A percentile compares a stretch with the other conserved stretches of the same genome.
phyloP scores from a whole-genome alignment of 495 filamentous ascomycete species.

The Penicillium maclennaniae region DNA sequence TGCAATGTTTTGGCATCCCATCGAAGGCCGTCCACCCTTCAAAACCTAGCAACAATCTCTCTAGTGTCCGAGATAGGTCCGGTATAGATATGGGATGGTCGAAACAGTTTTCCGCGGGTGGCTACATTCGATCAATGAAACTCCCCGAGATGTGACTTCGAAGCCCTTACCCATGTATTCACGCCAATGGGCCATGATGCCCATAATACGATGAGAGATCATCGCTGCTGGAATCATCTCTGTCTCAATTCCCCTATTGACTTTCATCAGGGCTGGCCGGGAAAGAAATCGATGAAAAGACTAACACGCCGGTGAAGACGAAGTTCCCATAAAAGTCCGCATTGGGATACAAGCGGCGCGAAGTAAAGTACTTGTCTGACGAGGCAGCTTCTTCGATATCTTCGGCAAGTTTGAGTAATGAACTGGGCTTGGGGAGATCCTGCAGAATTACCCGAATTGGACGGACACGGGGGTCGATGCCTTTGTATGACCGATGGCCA shows the following conservation, averaged over 20 bases:
- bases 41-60: constrained; percentile 11
- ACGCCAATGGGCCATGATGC: constrained; percentile 44
- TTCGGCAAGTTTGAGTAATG: constrained; percentile 47
- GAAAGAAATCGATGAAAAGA: neutral
- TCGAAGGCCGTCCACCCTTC: neutral
- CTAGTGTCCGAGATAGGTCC: constrained; percentile 5
- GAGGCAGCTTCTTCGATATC: constrained; percentile 47
- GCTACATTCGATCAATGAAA: constrained; percentile 16
- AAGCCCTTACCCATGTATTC: constrained; percentile 34
- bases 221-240: constrained; percentile 38
- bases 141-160: constrained; percentile 3
- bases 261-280: neutral
- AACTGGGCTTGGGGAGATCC: constrained; percentile 36
- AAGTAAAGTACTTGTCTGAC: constrained; percentile 49
- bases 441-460: constrained; percentile 46
- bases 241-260: constrained; percentile 28
- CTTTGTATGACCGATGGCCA: constrained; percentile 56
- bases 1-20: neutral
- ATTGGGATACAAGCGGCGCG: constrained; percentile 49
- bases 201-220: constrained; percentile 32
- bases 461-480: constrained; percentile 47
- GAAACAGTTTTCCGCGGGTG: constrained; percentile 30
- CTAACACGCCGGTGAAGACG: constrained; percentile 51
- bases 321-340: constrained; percentile 57
- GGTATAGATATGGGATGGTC: constrained; percentile 30